These are phyloP conservation scores for Papiliotrema terrestris DNA, from an alignment of 1,284 basidiomycete genomes.

Conservation along the genomic window DNA sequence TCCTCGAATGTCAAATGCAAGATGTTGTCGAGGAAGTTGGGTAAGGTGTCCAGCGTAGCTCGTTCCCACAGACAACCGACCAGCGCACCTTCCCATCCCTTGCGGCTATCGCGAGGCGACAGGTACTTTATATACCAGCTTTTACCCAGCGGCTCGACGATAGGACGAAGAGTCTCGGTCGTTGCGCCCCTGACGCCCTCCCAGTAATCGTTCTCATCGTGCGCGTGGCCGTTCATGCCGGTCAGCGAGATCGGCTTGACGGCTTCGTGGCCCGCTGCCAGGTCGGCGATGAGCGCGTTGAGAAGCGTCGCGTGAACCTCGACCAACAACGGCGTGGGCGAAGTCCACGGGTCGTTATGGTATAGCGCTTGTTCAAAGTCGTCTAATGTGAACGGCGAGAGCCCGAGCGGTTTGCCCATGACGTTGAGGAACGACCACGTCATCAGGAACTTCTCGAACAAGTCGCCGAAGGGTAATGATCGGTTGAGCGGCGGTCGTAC, in stretches of 20 bases:
- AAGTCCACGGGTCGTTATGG: slow-evolving; percentile 65
- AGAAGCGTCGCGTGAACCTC: slow-evolving; percentile 88
- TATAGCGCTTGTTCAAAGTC: slow-evolving; percentile 85
- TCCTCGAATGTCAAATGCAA: slow-evolving; percentile 66
- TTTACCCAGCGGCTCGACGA: slow-evolving; percentile 25
- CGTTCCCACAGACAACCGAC: slow-evolving; percentile 89
- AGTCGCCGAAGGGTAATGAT: slow-evolving; percentile 70
- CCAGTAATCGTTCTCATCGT: slow-evolving; percentile 40
- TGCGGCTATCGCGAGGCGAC: slow-evolving; percentile 34
- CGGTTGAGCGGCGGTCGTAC: slow-evolving; percentile 62
- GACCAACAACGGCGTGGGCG: slow-evolving; percentile 68
- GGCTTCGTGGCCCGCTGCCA: slow-evolving; percentile 44
- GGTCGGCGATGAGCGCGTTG: slow-evolving; percentile 75
- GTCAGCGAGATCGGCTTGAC: slow-evolving; percentile 30
- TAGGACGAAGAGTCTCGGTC: slow-evolving; percentile 41
- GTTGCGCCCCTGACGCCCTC: slow-evolving; percentile 47
- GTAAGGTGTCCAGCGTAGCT: slow-evolving; percentile 69
- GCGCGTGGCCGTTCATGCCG: slow-evolving; percentile 27
- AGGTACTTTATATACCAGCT: slow-evolving; percentile 39
- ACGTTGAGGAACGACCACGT: slow-evolving; percentile 90
- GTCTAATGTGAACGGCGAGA: slow-evolving; percentile 90
- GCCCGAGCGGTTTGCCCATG: slow-evolving; percentile 83
- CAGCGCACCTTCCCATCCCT: slow-evolving; percentile 72
- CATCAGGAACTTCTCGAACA: slow-evolving; percentile 82
- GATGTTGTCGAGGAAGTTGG: slow-evolving; percentile 68